Conservation (phyloP, 2,329 filamentous ascomycete species). For the Thielaviopsis populi region DNA sequence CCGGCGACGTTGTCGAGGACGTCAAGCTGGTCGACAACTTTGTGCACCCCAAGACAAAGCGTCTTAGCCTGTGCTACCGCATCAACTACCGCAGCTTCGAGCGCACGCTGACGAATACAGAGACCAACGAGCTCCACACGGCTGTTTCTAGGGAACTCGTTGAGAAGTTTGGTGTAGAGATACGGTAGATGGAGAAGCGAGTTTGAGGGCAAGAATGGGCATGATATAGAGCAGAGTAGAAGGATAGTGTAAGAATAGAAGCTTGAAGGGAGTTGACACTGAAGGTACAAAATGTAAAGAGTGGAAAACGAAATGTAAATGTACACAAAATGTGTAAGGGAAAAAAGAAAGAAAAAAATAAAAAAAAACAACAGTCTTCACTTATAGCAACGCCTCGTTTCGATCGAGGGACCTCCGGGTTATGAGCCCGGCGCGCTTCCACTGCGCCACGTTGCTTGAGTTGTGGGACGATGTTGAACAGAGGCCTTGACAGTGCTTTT, state of each 20-base stretch:
- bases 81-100: constrained; percentile 90
- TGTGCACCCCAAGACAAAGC: constrained; percentile 67
- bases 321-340: too few species aligned
- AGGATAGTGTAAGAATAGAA: not conserved
- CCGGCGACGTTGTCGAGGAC: constrained; percentile 75
- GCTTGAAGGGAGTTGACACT: not conserved
- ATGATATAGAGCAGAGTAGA: not conserved
- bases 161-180: constrained; percentile 59
- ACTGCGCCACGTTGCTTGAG: constrained; percentile 16
- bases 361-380: constrained; percentile 23
- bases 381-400: constrained; percentile 17
- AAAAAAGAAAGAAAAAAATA: not conserved
- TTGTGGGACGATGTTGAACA: not conserved
- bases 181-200: constrained; percentile 32
- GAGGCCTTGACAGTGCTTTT: not conserved
- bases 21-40: constrained; percentile 77
- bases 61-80: constrained; percentile 77
- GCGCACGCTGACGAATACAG: constrained; percentile 70
- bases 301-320: too few species aligned
- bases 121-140: constrained; percentile 64
- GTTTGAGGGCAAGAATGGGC: constrained; percentile 25
- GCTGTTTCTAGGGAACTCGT: constrained; percentile 51
- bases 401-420: constrained; percentile 13
- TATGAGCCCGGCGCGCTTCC: constrained; percentile 14
- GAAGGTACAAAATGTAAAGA: too few species aligned